Conservation (phyloP, 257 asterid genomes). For the Solanum ossicruentum region DNA sequence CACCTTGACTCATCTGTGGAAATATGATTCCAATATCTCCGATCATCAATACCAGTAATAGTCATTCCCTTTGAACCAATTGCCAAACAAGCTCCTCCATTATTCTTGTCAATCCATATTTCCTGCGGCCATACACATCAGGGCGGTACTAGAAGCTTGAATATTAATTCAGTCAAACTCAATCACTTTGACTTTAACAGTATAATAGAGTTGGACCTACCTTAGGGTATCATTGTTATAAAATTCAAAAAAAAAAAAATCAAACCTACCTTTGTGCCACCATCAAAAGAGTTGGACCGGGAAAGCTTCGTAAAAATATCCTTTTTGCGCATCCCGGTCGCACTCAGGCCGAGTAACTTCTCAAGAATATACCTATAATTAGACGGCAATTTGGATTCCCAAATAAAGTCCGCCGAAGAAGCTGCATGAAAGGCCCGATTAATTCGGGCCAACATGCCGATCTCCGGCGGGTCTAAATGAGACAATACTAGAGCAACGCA, state of each 20-base stretch:
- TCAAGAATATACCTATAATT: constrained; percentile 34
- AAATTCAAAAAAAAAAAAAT: no score
- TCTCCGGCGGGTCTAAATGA: constrained; percentile 63
- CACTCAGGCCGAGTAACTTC: constrained; percentile 12
- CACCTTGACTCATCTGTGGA: constrained; percentile 70
- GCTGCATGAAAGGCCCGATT: constrained; percentile 64
- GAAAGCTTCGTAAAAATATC: constrained; percentile 52
- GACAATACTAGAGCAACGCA: constrained; percentile 66
- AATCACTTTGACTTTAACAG: no score
- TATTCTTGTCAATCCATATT: constrained; percentile 72
- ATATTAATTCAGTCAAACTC: background rate
- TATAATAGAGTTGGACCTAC: no score
- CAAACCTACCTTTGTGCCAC: constrained; percentile 51
- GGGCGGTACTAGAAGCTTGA: no score
- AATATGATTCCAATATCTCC: constrained; percentile 85
- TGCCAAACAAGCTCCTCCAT: constrained; percentile 65
- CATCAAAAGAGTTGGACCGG: constrained; percentile 37
- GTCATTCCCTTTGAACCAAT: constrained; percentile 64
- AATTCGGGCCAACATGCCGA: constrained; percentile 60
- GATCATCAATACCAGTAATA: constrained; percentile 85
- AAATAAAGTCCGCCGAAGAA: constrained; percentile 74
- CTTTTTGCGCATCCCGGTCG: constrained; percentile 29
- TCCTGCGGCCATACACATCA: constrained; percentile 19
- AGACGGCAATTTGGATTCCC: constrained; percentile 65
- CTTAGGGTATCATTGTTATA: no score